Conservation (phyloP, 306 rosid species). For the Quercus ilex region DNA sequence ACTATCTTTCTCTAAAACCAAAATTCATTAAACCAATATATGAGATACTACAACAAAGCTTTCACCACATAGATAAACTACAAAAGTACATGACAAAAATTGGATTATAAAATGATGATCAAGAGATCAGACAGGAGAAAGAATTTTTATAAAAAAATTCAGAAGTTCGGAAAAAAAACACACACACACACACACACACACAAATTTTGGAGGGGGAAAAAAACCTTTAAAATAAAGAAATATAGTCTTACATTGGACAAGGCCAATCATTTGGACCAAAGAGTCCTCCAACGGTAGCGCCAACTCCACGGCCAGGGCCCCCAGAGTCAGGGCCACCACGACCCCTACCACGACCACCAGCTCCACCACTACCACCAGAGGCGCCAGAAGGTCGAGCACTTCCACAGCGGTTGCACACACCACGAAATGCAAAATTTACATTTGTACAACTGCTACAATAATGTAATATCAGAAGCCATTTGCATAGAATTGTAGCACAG, state of each 20-base stretch:
- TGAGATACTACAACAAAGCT: slow-evolving; percentile 1
- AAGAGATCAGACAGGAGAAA: background rate
- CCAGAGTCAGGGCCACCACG: slow-evolving; percentile 67
- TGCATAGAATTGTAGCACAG: slow-evolving; percentile 1
- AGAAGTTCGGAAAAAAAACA: background rate
- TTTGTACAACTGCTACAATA: slow-evolving; percentile 75
- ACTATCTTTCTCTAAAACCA: background rate
- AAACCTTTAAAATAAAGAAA: background rate
- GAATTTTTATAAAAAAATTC: background rate
- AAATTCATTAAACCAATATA: slow-evolving; percentile 7
- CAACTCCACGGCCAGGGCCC: slow-evolving; percentile 58
- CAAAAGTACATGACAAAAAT: slow-evolving; percentile 2
- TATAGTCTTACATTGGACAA: slow-evolving; percentile 79
- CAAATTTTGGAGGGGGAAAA: background rate
- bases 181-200: too few species aligned
- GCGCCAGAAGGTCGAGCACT: slow-evolving; percentile 96
- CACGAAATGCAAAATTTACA: slow-evolving; percentile 98
- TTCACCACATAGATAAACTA: slow-evolving; percentile 8
- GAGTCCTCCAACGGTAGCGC: slow-evolving; percentile 69
- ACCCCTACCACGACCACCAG: slow-evolving; percentile 93
- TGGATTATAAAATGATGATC: slow-evolving; percentile 5
- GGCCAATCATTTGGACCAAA: slow-evolving; percentile 99
- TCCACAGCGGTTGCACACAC: slow-evolving; percentile 98
- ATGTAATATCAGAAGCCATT: slow-evolving; percentile 32
- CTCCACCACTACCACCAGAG: slow-evolving; percentile 62